These are phyloP conservation scores for Alternaria dauci DNA, from an alignment of 2,329 filamentous ascomycete species.

Conservation along the genomic window DNA sequence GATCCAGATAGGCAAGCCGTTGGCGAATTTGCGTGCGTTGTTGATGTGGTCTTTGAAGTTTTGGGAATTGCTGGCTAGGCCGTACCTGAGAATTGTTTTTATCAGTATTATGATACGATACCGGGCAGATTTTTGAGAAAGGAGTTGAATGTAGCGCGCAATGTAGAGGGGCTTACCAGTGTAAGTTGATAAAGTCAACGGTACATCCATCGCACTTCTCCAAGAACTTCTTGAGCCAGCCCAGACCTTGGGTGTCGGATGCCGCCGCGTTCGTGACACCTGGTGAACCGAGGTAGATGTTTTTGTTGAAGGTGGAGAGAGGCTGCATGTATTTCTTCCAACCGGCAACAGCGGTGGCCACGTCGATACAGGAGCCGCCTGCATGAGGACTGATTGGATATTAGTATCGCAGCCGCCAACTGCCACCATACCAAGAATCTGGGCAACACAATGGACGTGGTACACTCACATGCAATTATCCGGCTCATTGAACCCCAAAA, in stretches of 20 bases:
- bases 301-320: conserved; percentile 21
- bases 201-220: conserved; percentile 37
- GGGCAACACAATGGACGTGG: fast-evolving
- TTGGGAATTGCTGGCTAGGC: conserved; percentile 20
- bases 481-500: conserved; percentile 49
- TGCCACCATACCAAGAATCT: neutral
- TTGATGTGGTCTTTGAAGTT: conserved; percentile 50
- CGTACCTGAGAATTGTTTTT: conserved; percentile 27
- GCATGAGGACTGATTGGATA: neutral
- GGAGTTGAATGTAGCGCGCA: neutral
- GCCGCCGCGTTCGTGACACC: conserved; percentile 40
- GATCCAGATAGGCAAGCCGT: conserved; percentile 56
- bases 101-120: neutral
- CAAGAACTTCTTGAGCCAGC: conserved; percentile 41
- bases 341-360: conserved; percentile 16
- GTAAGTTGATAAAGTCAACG: conserved; percentile 48
- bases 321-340: conserved; percentile 35
- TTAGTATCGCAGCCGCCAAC: neutral
- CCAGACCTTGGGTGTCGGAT: conserved; percentile 24
- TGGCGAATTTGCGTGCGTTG: conserved; percentile 54
- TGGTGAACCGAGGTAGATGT: conserved; percentile 42
- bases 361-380: conserved; percentile 38
- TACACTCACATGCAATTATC: conserved; percentile 39
- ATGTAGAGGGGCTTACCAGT: conserved; percentile 31
- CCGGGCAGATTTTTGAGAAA: neutral